Evolutionary conservation across 192 early-diverging fungal species (phyloP).

Genomic region (Coemansia sp.): DNA sequence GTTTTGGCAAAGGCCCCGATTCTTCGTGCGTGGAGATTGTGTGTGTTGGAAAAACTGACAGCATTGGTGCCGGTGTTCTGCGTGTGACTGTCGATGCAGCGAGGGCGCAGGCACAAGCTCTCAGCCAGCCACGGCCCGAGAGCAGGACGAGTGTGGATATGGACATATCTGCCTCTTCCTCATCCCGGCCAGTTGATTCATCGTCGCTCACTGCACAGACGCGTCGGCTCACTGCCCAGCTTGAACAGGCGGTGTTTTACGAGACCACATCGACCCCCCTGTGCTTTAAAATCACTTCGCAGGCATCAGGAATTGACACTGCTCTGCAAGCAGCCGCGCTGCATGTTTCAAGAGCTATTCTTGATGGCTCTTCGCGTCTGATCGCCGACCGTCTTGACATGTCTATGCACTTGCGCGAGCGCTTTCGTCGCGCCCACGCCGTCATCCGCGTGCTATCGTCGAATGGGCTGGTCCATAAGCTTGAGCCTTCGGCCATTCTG

Average conservation of each 20-base stretch:
- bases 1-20: slow-evolving; percentile 6
- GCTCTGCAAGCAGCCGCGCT: slow-evolving; percentile 32
- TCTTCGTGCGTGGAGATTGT: slow-evolving; percentile 16
- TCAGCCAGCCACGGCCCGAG: background rate
- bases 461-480: slow-evolving; percentile 12
- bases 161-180: too few relatives aligned
- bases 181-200: too few relatives aligned
- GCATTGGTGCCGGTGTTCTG: slow-evolving; percentile 38
- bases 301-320: slow-evolving; percentile 8
- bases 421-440: slow-evolving; percentile 23
- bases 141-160: background rate
- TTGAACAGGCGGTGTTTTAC: slow-evolving; percentile 51
- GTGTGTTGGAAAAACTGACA: too few relatives aligned
- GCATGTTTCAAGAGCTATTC: slow-evolving; percentile 30
- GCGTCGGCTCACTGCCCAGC: slow-evolving; percentile 8
- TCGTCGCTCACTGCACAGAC: background rate
- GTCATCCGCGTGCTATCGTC: slow-evolving; percentile 28
- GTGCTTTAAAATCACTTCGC: slow-evolving; percentile 21
- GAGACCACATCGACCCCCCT: slow-evolving; percentile 29
- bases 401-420: slow-evolving; percentile 34
- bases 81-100: slow-evolving; percentile 19
- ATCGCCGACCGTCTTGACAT: slow-evolving; percentile 34
- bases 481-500: slow-evolving; percentile 11
- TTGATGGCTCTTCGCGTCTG: slow-evolving; percentile 41
- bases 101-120: background rate